Evolutionary conservation across 2,329 filamentous ascomycete species (phyloP), one percentile per base, ranked within the genome.

Genomic region (Teratosphaeriaceae sp.): DNA sequence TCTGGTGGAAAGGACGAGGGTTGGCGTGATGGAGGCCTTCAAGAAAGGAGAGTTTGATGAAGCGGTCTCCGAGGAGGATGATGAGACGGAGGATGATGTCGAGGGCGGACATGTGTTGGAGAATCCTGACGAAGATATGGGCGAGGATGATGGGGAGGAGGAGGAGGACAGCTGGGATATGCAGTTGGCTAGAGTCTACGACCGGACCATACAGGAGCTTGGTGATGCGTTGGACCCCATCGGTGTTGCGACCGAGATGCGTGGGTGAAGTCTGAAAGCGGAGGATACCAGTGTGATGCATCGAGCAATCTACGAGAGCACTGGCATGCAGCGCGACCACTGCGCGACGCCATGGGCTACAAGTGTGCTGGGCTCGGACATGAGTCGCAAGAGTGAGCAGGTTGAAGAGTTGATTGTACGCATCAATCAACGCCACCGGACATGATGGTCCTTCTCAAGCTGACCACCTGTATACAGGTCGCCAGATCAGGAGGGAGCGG

Each of bases 171-270:
- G 61, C 26, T 72, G 71, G 52, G 74, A 85, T 50, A 79, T 89
- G 73, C 81, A 84, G 50, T 78, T 85, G 38, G 85, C 81, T 1
- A 75, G 75, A 49, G 80, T 94, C 2, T 95, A 92, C 65, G 85
- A 92, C 61, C 76, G 76, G 54, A 92, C 87, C 0, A 77, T 94
- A 51, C 75, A 86, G 29, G 75, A 85, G 57, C 65, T 94, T 12
- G 86, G 84, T 1, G 80, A 83, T 55, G 72, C 76, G 9, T 64
- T 92, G 21, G 81, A 76, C 15, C 65, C 63, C 31, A 71, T 73
- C 51, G 70, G 70, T 2, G 68, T 73, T 37, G 65, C 70, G 20
- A 71, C 69, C 1, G 68, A 72, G 42, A 31, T 19, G 19, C 33
- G 41, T 12, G 33, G 37, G 11, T 43, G 27, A 21, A 20, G 26